Conservation (phyloP, 2,329 filamentous ascomycete genomes). For the Raffaelea arxii region DNA sequence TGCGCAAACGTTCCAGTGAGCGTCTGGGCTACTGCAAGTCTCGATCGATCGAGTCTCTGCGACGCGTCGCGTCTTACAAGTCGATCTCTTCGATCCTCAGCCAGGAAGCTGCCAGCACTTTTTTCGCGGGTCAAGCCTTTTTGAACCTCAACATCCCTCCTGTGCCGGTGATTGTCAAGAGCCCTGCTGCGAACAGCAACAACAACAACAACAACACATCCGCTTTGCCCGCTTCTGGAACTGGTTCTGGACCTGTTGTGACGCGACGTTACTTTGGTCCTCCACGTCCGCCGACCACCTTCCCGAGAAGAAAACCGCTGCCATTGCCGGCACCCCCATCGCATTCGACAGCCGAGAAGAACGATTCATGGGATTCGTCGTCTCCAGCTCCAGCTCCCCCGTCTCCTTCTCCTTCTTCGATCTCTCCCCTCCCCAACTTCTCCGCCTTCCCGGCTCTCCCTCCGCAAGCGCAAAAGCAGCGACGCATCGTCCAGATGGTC, state of each 20-base stretch:
- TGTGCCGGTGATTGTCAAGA: constrained; percentile 17
- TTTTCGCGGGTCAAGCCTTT: constrained; percentile 29
- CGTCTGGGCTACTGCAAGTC: constrained; percentile 38
- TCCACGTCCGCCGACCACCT: constrained; percentile 3
- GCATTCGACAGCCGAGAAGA: not conserved
- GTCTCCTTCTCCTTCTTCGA: constrained; percentile 4
- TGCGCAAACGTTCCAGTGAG: constrained; percentile 37
- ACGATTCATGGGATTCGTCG: not conserved
- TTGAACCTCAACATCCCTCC: constrained; percentile 23
- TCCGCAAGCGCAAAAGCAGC: constrained; percentile 8
- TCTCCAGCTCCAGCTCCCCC: not conserved
- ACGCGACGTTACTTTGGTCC: too few species aligned
- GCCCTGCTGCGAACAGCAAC: not conserved
- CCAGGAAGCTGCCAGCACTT: constrained; percentile 32
- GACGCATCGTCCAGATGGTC: constrained; percentile 33
- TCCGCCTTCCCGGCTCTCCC: constrained; percentile 7
- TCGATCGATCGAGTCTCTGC: constrained; percentile 42
- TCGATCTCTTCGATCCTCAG: constrained; percentile 44
- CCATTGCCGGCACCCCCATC: constrained; percentile 6
- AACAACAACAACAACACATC: not conserved
- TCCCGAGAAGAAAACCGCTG: constrained; percentile 11
- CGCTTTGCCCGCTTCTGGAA: too few species aligned
- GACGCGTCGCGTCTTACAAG: constrained; percentile 32
- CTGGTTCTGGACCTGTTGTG: too few species aligned
- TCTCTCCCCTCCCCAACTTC: not conserved